Evolutionary conservation across 345 rosid genomes (phyloP), one percentile per base, ranked within the genome.

Genomic region (Carallia pectinifolia): DNA sequence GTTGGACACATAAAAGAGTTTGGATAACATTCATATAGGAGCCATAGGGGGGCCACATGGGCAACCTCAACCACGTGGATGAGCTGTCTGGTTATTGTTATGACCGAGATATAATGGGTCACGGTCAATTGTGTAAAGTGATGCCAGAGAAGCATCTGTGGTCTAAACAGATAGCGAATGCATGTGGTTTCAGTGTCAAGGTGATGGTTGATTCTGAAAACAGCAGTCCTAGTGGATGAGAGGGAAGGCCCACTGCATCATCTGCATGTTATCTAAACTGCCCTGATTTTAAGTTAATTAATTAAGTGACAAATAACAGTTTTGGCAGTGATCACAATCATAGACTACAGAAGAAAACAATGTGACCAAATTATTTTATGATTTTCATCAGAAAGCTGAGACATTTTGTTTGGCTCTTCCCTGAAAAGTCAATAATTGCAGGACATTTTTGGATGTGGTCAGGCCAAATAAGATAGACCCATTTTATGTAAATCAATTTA

Each of bases 61-160:
- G 79, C 50, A 58, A 68, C 40, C 64, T 73, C 27, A 73, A 61
- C 39, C 93, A 89, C 82, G 90, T 87, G 90, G 77, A 69, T 89
- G 96, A 84, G 85, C 88, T 87, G 95, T 80, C 78, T 70, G 77
- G 70, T 40, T 64, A 71, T 79, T 63, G 75, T 31, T n/a, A 56
- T 64, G 74, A 66, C 78, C 81, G 63, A 66, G 71, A 66, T 65
- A 66, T 65, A 77, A 66, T 74, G 81, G 79, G 77, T 74, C 77
- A 76, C 79, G 79, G 77, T 74, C 77, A 76, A 75, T 23, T 19
- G 60, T 76, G 62, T 75, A 60, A 77, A 67, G 82, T 59, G 58
- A 68, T 76, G 85, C 73, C 85, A 84, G 82, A 78, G 71, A 7
- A 67, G 77, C 82, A 79, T 37, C 31, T 27, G 38, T 36, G 37